Evolutionary conservation across 345 rosid species (phyloP).

Genomic region (Aquilaria malaccensis): DNA sequence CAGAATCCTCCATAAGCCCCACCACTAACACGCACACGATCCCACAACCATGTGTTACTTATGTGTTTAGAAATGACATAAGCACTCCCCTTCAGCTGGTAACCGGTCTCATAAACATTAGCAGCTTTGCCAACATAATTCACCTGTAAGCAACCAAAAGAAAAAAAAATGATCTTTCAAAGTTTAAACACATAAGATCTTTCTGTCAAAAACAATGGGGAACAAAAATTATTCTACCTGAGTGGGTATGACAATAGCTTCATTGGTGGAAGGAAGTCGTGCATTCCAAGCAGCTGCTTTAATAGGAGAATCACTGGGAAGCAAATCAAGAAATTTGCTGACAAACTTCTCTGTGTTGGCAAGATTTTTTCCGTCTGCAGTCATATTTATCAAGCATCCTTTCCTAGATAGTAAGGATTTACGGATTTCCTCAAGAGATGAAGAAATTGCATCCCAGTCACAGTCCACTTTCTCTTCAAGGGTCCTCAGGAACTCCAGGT

Average conservation of each 20-base stretch:
- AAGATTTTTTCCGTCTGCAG: constrained; percentile 78
- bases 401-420: constrained; percentile 63
- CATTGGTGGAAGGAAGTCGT: constrained; percentile 55
- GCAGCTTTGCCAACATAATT: constrained; percentile 97
- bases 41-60: constrained; percentile 96
- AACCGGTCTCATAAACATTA: constrained; percentile 67
- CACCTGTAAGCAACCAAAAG: constrained; percentile 43
- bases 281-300: constrained; percentile 49
- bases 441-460: constrained; percentile 85
- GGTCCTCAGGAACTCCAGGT: constrained; percentile 70
- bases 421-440: constrained; percentile 87
- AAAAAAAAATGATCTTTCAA: not conserved
- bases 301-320: constrained; percentile 51
- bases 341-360: constrained; percentile 46
- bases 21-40: constrained; percentile 92
- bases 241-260: constrained; percentile 90
- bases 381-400: constrained; percentile 80
- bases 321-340: constrained; percentile 79
- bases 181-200: constrained; percentile 5
- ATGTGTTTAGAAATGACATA: constrained; percentile 88
- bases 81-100: constrained; percentile 80
- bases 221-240: constrained; percentile 41
- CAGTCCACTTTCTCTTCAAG: constrained; percentile 81
- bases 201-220: not conserved
- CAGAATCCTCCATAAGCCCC: constrained; percentile 99